A percentile compares a stretch with the other conserved stretches of the same genome.
Conservation (phyloP, 352 stramenopile species). For the Globisporangium cylindrosporum region DNA sequence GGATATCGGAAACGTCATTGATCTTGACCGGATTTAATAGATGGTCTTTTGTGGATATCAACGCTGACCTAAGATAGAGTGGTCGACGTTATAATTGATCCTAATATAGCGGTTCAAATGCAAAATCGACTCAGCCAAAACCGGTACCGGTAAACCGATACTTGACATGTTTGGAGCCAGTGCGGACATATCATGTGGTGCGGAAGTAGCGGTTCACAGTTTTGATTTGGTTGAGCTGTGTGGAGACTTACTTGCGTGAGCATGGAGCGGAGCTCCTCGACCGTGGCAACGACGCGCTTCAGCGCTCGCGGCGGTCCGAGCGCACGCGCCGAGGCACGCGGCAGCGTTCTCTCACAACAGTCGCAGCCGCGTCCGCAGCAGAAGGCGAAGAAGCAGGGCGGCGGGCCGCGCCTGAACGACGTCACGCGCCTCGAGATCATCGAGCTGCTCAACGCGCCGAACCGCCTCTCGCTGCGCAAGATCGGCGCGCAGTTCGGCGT, state of each 20-base stretch:
- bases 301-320: not conserved
- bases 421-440: slow-evolving; percentile 20
- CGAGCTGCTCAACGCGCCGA: slow-evolving; percentile 7
- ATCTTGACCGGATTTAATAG: too few species aligned
- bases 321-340: slow-evolving; percentile 2
- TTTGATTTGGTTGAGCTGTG: too few species aligned
- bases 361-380: not conserved
- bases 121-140: too few species aligned
- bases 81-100: too few species aligned
- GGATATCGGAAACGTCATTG: too few species aligned
- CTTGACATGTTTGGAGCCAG: too few species aligned
- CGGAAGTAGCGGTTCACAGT: too few species aligned
- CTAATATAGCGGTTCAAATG: too few species aligned
- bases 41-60: too few species aligned
- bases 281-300: slow-evolving; percentile 1
- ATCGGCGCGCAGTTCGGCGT: slow-evolving; percentile 15
- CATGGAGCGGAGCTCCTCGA: slow-evolving; percentile 1
- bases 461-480: slow-evolving; percentile 15
- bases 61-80: too few species aligned
- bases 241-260: not conserved
- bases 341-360: not conserved
- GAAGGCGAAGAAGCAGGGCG: slow-evolving; percentile 15
- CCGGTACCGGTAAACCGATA: too few species aligned
- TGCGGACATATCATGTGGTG: too few species aligned
- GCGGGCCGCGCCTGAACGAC: slow-evolving; percentile 15